phyloP scores from a whole-genome alignment of 75 land plant genomes.

The Adiantum capillusveneris region DNA sequence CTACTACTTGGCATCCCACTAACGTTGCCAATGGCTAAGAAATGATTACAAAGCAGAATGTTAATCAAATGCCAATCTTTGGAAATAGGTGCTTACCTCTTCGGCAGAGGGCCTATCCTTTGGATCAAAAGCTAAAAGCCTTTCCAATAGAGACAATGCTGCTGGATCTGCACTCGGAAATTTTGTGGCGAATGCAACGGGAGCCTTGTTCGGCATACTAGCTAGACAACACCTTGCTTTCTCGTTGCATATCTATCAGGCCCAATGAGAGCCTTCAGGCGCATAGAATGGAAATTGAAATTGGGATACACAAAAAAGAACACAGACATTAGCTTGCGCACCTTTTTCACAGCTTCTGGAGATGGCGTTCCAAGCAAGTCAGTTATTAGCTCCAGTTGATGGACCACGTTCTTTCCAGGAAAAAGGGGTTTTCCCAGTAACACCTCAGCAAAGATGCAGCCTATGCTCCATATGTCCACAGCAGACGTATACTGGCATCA shows the following conservation, averaged over 20 bases:
- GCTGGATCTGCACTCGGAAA: constrained; percentile 57
- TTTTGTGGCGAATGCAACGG: constrained; percentile 45
- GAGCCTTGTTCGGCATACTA: constrained; percentile 38
- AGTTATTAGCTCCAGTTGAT: constrained; percentile 68
- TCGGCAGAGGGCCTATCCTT: constrained; percentile 56
- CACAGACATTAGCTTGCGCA: too few species aligned
- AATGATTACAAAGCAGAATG: too few species aligned
- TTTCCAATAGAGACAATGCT: constrained; percentile 45
- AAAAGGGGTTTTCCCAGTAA: constrained; percentile 67
- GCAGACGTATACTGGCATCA: constrained; percentile 61
- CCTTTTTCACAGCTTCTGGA: constrained; percentile 54
- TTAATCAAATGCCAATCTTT: too few species aligned
- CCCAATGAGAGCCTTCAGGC: too few species aligned
- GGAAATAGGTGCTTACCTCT: constrained; percentile 41
- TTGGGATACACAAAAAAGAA: too few species aligned
- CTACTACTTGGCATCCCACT: too few species aligned
- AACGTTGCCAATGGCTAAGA: too few species aligned
- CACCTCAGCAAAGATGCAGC: constrained; percentile 83
- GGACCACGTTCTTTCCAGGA: constrained; percentile 77
- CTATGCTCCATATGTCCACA: constrained; percentile 81
- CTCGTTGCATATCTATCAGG: constrained; percentile 49
- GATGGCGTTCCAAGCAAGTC: constrained; percentile 72
- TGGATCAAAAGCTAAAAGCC: constrained; percentile 59
- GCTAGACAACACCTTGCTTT: constrained; percentile 55
- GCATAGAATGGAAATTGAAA: too few species aligned